Evolutionary conservation across 2,329 filamentous ascomycete species (phyloP), one percentile per base, ranked within the genome.

Genomic region (Chrysosporium queenslandicum): DNA sequence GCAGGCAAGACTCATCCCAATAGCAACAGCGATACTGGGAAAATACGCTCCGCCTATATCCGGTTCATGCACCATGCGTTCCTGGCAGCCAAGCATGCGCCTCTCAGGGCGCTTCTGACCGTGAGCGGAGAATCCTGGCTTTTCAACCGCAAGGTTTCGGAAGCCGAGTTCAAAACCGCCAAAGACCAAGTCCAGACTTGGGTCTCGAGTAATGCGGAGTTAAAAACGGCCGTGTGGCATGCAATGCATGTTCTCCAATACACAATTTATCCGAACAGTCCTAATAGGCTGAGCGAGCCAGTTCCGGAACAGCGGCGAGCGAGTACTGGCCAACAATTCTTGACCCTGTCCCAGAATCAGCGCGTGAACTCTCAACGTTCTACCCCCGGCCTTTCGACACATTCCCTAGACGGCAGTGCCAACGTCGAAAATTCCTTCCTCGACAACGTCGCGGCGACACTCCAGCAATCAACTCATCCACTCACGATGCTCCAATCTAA

Each of bases 41-140:
- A 34, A n/a, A 54, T 47, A 9, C 43, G 47, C 27, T 51, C 54
- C 18, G 55, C 55, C 9, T 53, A 55, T 39, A 57, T 55, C 11
- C 50, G 53, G 7, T 64, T 67, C 53, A 65, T 60, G 32, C 59
- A 64, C 45, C 64, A 68, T 47, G 58, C 61, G 1, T 53, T 64
- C 32, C 58, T 62, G 14, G 63, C 65, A 36, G 59, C 63, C 32
- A 58, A 59, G 18, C 59, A 65, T 54, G 61, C 61, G 2, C 66
- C 66, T 6, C 51, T 68, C 36, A 61, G 59, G 14, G 56, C 60
- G 41, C 55, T 68, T 16, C 56, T 68, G 29, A 61, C 63, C 4
- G 64, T 67, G n/a, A 63, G 61, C 42, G 64, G 65, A 27, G 65
- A 68, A 55, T 67, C 65, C 3, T 68, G 66, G 66, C 58, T 67